Percentiles rank a stretch among this genome's conserved stretches.
phyloP scores from a whole-genome alignment of 768 basidiomycete species.

The Termitomyces sp. region DNA sequence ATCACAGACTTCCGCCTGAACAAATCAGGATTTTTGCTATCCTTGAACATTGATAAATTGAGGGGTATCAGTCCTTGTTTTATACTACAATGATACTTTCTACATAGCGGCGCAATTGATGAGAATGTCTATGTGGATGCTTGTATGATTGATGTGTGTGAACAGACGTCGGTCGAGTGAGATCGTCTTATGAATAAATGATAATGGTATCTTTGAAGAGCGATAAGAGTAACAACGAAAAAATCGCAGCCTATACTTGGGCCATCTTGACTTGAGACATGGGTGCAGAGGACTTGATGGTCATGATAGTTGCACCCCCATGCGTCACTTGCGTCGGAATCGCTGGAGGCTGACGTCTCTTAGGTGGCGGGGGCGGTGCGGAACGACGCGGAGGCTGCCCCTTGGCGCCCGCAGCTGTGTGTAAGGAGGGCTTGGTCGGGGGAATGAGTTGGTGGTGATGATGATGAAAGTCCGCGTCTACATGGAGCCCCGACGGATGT shows the following conservation, averaged over 20 bases:
- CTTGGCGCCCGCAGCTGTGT: neutral
- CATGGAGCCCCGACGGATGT: conserved; percentile 4
- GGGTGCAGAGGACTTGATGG: conserved; percentile 43
- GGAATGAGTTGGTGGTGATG: conserved; percentile 13
- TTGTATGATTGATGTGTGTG: neutral
- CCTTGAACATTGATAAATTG: too few species aligned
- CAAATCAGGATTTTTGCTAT: too few species aligned
- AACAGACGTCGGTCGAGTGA: neutral
- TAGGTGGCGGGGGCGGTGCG: conserved; percentile 64
- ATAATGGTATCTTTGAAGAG: neutral
- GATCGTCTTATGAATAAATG: neutral
- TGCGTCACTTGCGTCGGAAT: conserved; percentile 48
- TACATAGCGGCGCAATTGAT: neutral
- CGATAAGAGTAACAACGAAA: neutral
- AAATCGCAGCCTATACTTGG: neutral
- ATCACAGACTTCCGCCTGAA: too few species aligned
- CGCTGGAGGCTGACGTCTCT: conserved; percentile 69
- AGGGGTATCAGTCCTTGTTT: too few species aligned
- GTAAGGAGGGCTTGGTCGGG: conserved; percentile 1
- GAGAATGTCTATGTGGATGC: neutral
- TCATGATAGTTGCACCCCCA: conserved; percentile 52
- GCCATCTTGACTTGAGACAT: conserved; percentile 1
- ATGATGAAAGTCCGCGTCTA: conserved; percentile 9
- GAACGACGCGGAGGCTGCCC: conserved; percentile 34
- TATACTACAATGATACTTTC: neutral